Percentiles rank a stretch among this genome's conserved stretches.
These are phyloP conservation scores for Candida andamanensis DNA, from an alignment of 805 yeast species.

Conservation along the genomic window DNA sequence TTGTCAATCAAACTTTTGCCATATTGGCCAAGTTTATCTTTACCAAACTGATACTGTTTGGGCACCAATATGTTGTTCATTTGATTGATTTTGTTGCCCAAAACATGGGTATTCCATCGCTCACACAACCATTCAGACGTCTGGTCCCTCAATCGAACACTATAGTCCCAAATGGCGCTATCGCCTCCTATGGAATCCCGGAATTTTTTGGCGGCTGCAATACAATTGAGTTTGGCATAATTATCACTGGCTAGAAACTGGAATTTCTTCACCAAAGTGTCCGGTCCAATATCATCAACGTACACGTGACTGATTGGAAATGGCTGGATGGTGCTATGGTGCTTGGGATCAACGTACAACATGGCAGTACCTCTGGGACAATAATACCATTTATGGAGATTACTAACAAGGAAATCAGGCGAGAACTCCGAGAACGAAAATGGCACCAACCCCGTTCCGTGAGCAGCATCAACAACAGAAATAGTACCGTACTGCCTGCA, in stretches of 20 bases:
- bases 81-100: slow-evolving; percentile 3
- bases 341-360: slow-evolving; percentile 50
- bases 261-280: slow-evolving; percentile 43
- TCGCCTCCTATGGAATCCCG: slow-evolving; percentile 61
- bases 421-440: slow-evolving; percentile 34
- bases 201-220: slow-evolving; percentile 50
- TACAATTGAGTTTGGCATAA: slow-evolving; percentile 37
- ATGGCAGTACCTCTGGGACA: slow-evolving; percentile 56
- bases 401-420: slow-evolving; percentile 60
- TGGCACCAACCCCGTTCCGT: slow-evolving; percentile 53
- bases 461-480: slow-evolving; percentile 71
- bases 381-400: slow-evolving; percentile 67
- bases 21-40: no score
- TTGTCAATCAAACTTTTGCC: no score
- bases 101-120: slow-evolving; percentile 7
- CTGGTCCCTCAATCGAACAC: slow-evolving; percentile 26
- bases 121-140: slow-evolving; percentile 27
- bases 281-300: slow-evolving; percentile 19
- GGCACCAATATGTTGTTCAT: slow-evolving; percentile 10
- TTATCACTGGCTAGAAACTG: slow-evolving; percentile 46
- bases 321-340: slow-evolving; percentile 48
- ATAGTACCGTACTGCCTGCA: slow-evolving; percentile 44
- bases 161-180: slow-evolving; percentile 44
- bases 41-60: slow-evolving; percentile 1
- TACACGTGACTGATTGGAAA: slow-evolving; percentile 54